These are phyloP conservation scores for Neurospora terricola DNA, from an alignment of 495 filamentous ascomycete genomes.

Conservation along the genomic window DNA sequence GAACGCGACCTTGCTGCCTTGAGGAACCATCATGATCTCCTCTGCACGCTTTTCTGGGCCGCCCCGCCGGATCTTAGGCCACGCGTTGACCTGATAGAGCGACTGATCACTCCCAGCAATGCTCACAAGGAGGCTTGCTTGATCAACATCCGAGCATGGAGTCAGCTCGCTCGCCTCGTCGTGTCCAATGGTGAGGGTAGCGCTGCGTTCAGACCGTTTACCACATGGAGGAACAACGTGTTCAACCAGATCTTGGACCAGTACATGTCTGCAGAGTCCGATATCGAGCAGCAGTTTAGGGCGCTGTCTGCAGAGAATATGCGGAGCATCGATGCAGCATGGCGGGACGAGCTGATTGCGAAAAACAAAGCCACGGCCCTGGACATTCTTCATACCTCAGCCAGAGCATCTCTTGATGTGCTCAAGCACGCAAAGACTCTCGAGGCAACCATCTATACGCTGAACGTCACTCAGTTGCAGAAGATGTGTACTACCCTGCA, in stretches of 20 bases:
- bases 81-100: constrained; percentile 57
- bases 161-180: constrained; percentile 66
- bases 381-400: constrained; percentile 31
- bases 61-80: constrained; percentile 65
- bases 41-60: constrained; percentile 81
- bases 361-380: constrained; percentile 36
- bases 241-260: constrained; percentile 40
- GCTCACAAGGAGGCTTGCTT: constrained; percentile 82
- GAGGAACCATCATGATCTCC: constrained; percentile 87
- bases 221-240: constrained; percentile 56
- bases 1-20: constrained; percentile 75
- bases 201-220: constrained; percentile 46
- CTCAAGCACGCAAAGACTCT: constrained; percentile 26
- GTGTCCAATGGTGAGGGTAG: constrained; percentile 47
- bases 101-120: constrained; percentile 64
- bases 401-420: constrained; percentile 32
- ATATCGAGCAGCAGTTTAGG: constrained; percentile 39
- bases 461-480: constrained; percentile 34
- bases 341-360: constrained; percentile 31
- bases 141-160: constrained; percentile 76
- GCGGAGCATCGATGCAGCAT: constrained; percentile 25
- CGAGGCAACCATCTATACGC: constrained; percentile 22
- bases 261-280: constrained; percentile 36
- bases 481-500: constrained; percentile 35
- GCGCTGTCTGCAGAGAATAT: constrained; percentile 25